Conservation (phyloP, 2,329 filamentous ascomycete species). For the Coniochaeta pulveracea region DNA sequence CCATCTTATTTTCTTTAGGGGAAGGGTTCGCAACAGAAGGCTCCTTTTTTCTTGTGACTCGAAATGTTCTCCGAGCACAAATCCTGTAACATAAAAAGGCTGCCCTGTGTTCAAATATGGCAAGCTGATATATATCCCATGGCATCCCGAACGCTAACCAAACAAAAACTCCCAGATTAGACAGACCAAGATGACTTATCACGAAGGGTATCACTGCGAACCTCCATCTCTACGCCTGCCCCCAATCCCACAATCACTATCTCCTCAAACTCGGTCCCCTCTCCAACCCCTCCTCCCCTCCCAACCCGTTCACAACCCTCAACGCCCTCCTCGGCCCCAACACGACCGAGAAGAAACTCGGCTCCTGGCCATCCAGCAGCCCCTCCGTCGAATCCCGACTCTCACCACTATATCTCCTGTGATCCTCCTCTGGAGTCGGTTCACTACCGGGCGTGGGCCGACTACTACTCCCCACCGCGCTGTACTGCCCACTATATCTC, state of each 20-base stretch:
- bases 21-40: too few species aligned
- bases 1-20: too few species aligned
- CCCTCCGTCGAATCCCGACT: conserved; percentile 24
- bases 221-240: neutral
- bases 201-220: too few species aligned
- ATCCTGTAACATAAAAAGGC: too few species aligned
- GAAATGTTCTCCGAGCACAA: too few species aligned
- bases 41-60: too few species aligned
- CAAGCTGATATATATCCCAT: too few species aligned
- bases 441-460: conserved; percentile 1
- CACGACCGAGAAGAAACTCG: conserved; percentile 53
- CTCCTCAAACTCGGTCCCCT: conserved; percentile 3
- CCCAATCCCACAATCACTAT: neutral
- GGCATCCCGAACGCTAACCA: too few species aligned
- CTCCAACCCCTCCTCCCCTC: conserved; percentile 11
- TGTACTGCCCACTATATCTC: neutral
- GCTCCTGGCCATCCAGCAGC: conserved; percentile 31
- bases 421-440: conserved; percentile 11
- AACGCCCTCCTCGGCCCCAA: conserved; percentile 53
- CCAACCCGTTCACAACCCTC: conserved; percentile 45
- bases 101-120: too few species aligned
- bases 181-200: too few species aligned
- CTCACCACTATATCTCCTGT: conserved; percentile 21
- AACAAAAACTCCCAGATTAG: too few species aligned
- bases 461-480: neutral